Base-by-base conservation (phyloP, 176 grass and related monocot species). In the Oryza rufipogon region DNA sequence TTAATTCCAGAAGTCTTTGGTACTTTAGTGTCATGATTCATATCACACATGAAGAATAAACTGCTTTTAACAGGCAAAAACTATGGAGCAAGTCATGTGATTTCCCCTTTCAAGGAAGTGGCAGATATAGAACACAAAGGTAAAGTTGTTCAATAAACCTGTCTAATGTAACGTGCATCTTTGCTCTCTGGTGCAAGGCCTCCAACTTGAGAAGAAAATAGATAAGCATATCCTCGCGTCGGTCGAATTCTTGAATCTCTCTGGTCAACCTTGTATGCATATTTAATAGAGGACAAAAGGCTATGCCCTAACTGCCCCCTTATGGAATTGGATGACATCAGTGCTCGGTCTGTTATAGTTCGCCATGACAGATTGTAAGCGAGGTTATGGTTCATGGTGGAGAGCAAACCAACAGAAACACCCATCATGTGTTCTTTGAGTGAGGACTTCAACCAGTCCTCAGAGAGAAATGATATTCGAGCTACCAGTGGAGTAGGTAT, bases 371-470 rank as follows among this genome's bases (percentile, higher is more conserved):
- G 81, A 85, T 96, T 92, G 76, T 96, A 99, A 68, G 89, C 14
- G 14, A 99, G 63, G 70, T 96, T 89, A 87, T 96, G 91, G 23
- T 92, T 85, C 65, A 70, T 82, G 9, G 86, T 94, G 36, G 93
- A 96, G 33, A 95, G 84, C 83, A 99, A 83, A n/a, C 93, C 91
- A 87, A 96, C 83, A 88, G 84, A 94, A 82, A 96, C 13, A 9
- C 88, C 84, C 83, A 93, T 87, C 44, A 96, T 75, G 6, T 86
- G 89, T 86, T 91, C 93, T 77, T 92, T 99, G 65, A 89, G 70
- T 58, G 93, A 96, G 79, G 89, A 96, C 70, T 92, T 96, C 19
- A 98, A 88, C 96, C 89, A 96, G 76, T 96, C 81, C 28, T 92
- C 85, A 7, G 91, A 93, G 16, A 98, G 85, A 48, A 93, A 85